Evolutionary conservation across 345 rosid genomes (phyloP).

Genomic region (Gossypium ekmanianum): DNA sequence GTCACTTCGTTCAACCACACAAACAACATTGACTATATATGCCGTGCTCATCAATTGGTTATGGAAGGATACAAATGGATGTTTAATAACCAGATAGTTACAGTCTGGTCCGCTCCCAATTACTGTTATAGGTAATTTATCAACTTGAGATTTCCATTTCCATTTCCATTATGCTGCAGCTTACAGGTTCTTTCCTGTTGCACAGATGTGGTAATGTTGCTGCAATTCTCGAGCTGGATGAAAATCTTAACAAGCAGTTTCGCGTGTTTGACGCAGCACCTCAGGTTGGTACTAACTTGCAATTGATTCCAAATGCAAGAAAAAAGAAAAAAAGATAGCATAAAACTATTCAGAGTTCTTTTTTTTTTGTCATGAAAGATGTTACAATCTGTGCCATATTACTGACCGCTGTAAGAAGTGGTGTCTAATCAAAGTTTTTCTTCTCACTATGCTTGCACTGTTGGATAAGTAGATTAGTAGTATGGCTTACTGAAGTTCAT

Average conservation of each 20-base stretch:
- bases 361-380: not conserved
- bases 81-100: constrained; percentile 90
- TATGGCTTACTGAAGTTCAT: not conserved
- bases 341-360: not conserved
- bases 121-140: constrained; percentile 84
- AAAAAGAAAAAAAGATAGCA: not conserved
- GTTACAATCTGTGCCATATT: not conserved
- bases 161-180: constrained; percentile 1
- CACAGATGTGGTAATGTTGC: constrained; percentile 97
- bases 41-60: constrained; percentile 95
- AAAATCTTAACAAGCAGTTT: constrained; percentile 69
- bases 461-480: not conserved
- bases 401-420: not conserved
- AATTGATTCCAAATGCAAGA: not conserved
- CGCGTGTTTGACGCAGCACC: constrained; percentile 96
- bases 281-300: constrained; percentile 45
- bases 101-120: constrained; percentile 99
- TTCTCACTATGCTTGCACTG: not conserved
- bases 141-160: constrained; percentile 1
- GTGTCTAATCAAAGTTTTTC: not conserved
- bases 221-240: constrained; percentile 85
- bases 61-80: constrained; percentile 99
- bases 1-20: constrained; percentile 83
- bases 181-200: constrained; percentile 20
- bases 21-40: constrained; percentile 80